A percentile compares a stretch with the other conserved stretches of the same genome.
phyloP scores from a whole-genome alignment of 352 stramenopile species.

The Phytopythium chamaehyphon region DNA sequence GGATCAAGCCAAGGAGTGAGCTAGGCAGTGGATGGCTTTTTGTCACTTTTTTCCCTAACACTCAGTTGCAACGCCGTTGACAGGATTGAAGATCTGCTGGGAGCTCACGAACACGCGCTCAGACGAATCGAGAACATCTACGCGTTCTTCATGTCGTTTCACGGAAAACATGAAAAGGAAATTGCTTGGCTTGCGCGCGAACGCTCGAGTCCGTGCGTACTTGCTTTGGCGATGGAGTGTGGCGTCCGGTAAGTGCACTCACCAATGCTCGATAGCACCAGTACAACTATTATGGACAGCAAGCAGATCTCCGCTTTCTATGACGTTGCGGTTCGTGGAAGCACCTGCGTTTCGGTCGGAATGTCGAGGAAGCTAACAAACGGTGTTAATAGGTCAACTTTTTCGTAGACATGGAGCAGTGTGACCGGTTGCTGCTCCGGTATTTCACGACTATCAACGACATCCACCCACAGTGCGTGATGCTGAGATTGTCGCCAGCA shows the following conservation, averaged over 20 bases:
- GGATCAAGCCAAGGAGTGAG: slow-evolving; percentile 65
- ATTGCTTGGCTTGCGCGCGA: slow-evolving; percentile 26
- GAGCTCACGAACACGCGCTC: slow-evolving; percentile 55
- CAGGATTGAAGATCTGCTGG: slow-evolving; percentile 69
- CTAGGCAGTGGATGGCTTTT: too few relatives aligned
- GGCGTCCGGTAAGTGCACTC: background rate
- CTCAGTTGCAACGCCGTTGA: background rate
- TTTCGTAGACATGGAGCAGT: slow-evolving; percentile 89
- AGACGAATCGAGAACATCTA: slow-evolving; percentile 58
- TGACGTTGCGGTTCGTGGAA: slow-evolving; percentile 30
- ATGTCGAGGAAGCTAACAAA: too few relatives aligned
- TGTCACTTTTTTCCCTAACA: too few relatives aligned
- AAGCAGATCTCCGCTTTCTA: slow-evolving; percentile 41
- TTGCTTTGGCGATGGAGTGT: background rate
- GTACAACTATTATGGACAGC: slow-evolving; percentile 9
- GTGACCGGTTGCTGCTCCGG: slow-evolving; percentile 65
- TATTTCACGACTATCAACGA: slow-evolving; percentile 87
- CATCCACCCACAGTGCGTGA: slow-evolving; percentile 63
- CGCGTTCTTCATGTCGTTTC: slow-evolving; percentile 59
- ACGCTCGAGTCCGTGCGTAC: slow-evolving; percentile 1
- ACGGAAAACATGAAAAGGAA: slow-evolving; percentile 28
- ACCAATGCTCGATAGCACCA: slow-evolving; percentile 12
- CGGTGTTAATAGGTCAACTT: slow-evolving; percentile 44
- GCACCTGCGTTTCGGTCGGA: background rate
- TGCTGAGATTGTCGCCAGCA: background rate